Evolutionary conservation across 768 basidiomycete species (phyloP), one percentile per base, ranked within the genome.

Genomic region (Pholiota conissans): DNA sequence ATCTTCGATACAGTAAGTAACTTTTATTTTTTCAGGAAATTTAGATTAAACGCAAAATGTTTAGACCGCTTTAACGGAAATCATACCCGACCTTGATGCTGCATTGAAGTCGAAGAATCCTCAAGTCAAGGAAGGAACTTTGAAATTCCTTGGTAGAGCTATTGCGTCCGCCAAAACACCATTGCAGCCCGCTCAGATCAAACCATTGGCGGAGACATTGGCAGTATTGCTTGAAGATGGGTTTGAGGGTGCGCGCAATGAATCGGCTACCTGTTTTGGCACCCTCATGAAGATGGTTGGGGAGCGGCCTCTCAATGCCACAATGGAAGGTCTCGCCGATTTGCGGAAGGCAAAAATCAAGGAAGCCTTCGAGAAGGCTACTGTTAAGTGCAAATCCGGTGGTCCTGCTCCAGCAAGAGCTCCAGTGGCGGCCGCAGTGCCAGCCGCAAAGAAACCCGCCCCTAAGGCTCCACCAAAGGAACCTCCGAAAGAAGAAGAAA

Each of bases 221-320:
- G 85, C 88, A 5, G 65, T 74, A 5, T 79, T 95, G 7, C 79
- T 98, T 11, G 95, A 94, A 71, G 97, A 99, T 68, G 82, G 90
- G 10, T 87, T 85, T 60, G 96, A 93, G 68, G 90, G 90, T 28
- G 93, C 95, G 24, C 83, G 97, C 42, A 89, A 87, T 56, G 91
- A 95, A 62, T 92, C 95, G n/a, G 95, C 95, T 0, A 81, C 81
- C 35, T 90, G 87, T 64, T 77, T 99, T 30, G 97, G 96, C 16
- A 88, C 86, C 0, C 74, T 98, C 63, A 95, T 95, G 91, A 98
- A 92, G 78, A 95, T 98, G 83, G 84, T 98, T 10, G 97, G 97
- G 20, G 96, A 98, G 68, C 80, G 96, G 27, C 88, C 90, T 16
- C 80, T 99, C 45, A 94, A 90, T 67, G 92, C 92, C 0, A 76